Evolutionary conservation across 495 filamentous ascomycete genomes (phyloP), one percentile per base, ranked within the genome.

Genomic region (Podospora pseudopauciseta): DNA sequence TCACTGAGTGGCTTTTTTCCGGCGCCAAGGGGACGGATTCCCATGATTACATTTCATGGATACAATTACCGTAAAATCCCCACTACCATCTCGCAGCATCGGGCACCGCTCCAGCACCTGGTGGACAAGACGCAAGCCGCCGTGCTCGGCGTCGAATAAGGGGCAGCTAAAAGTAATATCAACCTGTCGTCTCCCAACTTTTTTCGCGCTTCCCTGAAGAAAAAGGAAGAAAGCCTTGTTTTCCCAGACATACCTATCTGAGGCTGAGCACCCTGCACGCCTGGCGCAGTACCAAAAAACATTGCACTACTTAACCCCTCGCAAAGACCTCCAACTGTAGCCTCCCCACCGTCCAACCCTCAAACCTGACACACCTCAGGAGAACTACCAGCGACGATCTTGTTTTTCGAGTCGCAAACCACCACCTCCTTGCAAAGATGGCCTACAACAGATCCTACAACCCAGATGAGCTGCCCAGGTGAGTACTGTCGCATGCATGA

Each of bases 391-490:
- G 53, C 65, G 66, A 68, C 72, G 60, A 73, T 70, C 64, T 23
- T 23, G 15, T 49, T 39, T 65, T 19, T 61, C 60, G 28, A 67
- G 65, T 59, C 61, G 62, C 54, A 39, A 60, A 19, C 65, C 66
- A 34, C 63, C 54, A 68, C 70, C 67, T 65, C 63, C 19, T 65
- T 64, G 63, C 63, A 70, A 79, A 70, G 27, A 99, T 98, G 95
- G 95, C 95, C 34, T 98, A 99, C 86, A 97, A 96, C 77, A 87
- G 89, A 74, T 85, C 87, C 56, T 93, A 91, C 81, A 97, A 99
- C 75, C 94, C 94, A n/a, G 96, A 99, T 82, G 92, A 93, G 79
- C 88, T 99, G 68, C 95, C 95, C 78, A 92, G 93, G 90, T 96
- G 83, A 87, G 93, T 88, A 23, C 19, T 55, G 39, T 13, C 28